Evolutionary conservation across 2,329 filamentous ascomycete genomes (phyloP).

Genomic region (Waltergamsia citrina): DNA sequence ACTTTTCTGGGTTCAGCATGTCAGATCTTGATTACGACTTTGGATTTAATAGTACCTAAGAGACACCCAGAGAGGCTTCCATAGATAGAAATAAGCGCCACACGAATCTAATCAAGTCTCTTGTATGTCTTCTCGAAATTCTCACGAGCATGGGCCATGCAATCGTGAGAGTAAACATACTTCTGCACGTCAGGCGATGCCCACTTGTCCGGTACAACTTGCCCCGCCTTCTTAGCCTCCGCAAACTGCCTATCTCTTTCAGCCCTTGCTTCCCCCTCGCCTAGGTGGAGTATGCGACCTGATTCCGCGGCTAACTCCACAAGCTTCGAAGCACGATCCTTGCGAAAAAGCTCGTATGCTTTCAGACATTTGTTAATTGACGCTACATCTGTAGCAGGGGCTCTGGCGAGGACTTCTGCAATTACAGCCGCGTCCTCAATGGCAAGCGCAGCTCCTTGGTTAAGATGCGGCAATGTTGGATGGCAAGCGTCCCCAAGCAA

Average conservation of each 20-base stretch:
- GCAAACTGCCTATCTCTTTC: conserved; percentile 47
- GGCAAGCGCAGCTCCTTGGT: conserved; percentile 56
- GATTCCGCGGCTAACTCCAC: conserved; percentile 44
- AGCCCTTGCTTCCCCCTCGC: conserved; percentile 44
- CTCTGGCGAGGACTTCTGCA: conserved; percentile 37
- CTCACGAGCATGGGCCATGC: conserved; percentile 41
- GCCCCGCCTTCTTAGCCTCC: conserved; percentile 35
- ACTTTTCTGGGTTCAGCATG: neutral
- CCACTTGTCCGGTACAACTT: conserved; percentile 56
- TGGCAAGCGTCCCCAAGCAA: conserved; percentile 58
- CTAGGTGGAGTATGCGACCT: conserved; percentile 42
- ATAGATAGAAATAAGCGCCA: no score
- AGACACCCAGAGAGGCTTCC: no score
- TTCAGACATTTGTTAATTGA: conserved; percentile 38
- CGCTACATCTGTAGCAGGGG: conserved; percentile 22
- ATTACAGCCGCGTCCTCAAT: conserved; percentile 56
- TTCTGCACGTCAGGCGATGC: conserved; percentile 58
- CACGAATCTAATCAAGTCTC: conserved; percentile 2
- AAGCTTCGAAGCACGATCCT: conserved; percentile 41
- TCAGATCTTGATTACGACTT: neutral
- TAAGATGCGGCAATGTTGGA: conserved; percentile 56
- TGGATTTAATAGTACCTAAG: no score
- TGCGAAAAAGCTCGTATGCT: conserved; percentile 46
- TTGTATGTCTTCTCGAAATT: conserved; percentile 34
- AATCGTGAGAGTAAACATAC: conserved; percentile 55